Base-by-base conservation (phyloP, 2,329 filamentous ascomycete genomes). In the Phoma sp. region DNA sequence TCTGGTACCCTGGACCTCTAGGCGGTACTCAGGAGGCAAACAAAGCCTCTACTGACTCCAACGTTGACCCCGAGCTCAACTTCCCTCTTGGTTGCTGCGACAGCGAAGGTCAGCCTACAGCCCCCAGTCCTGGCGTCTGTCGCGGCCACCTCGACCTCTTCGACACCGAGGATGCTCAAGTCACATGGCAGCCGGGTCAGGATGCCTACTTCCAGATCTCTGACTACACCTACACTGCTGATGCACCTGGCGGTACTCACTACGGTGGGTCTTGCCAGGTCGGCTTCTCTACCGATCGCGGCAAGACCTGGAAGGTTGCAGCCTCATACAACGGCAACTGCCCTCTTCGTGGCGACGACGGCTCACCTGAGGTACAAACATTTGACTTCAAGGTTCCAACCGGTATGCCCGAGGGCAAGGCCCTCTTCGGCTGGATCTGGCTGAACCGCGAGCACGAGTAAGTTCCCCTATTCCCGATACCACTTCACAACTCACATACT, bases 71-170 rank as follows among this genome's bases (percentile, higher is more conserved):
- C 2, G 46, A 73, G 43, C 74, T 80, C 36, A 71, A 77, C 57
- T 80, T 74, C 50, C 78, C 78, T 1, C 79, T 77, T 55, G 75
- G 79, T 46, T 80, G 78, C 68, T 80, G 78, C 52, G 78, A 77
- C 21, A 52, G 60, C 21, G 53, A 64, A 12, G 73, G 78, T 46
- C 76, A 76, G 21, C 57, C 60, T 18, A 60, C 58, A 30, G 69
- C 57, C 5, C 65, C 66, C 30, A 65, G 64, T 30, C 64, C 65
- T 37, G 76, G 72, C 21, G 69, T 75, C 32, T 81, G 79, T 66
- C 73, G 74, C 30, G 79, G 78, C 39, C 78, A 81, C 56, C 68
- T 78, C 14, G 65, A 71, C 36, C 75, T 78, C n/a, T 70, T 80
- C 11, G 76, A 74, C 36, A 78, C 75, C 1, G 72, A 76, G 14